These are phyloP conservation scores for Picochlorum costavermella DNA, from an alignment of 139 green algal species.

Conservation along the genomic window DNA sequence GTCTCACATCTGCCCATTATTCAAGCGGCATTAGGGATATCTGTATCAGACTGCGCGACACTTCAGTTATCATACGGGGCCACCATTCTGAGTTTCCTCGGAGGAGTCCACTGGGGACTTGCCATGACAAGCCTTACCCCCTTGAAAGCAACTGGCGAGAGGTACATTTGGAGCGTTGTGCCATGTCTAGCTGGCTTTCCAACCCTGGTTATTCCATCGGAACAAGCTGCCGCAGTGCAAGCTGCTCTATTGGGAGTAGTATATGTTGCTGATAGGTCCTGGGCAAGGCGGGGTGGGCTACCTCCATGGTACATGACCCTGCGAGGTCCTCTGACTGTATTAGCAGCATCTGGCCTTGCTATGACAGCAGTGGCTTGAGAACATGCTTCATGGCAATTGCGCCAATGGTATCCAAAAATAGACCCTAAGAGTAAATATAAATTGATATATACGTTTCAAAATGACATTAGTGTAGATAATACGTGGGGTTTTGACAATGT, in stretches of 20 bases:
- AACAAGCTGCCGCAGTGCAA: conserved; percentile 25
- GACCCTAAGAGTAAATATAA: neutral
- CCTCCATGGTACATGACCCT: conserved; percentile 42
- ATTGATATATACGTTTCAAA: neutral
- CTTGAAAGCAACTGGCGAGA: conserved; percentile 16
- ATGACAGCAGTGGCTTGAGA: conserved; percentile 14
- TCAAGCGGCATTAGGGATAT: neutral
- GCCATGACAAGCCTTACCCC: conserved; percentile 42
- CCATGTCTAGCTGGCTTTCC: conserved; percentile 75
- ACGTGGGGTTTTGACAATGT: neutral
- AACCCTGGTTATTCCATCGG: conserved; percentile 43
- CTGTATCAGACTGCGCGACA: neutral
- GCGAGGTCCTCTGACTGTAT: conserved; percentile 34
- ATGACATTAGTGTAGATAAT: neutral
- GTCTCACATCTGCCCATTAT: neutral
- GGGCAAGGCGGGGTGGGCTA: conserved; percentile 18
- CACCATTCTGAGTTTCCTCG: conserved; percentile 79
- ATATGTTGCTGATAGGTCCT: conserved; percentile 33
- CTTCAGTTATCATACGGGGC: conserved; percentile 67
- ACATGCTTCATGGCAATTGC: neutral
- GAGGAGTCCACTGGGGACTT: conserved; percentile 84
- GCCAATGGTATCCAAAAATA: too few relatives aligned
- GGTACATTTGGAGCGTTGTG: conserved; percentile 73
- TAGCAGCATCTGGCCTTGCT: conserved; percentile 26
- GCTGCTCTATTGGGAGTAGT: conserved; percentile 24